Evolutionary conservation across 2,329 filamentous ascomycete genomes (phyloP), one percentile per base, ranked within the genome.

Genomic region (Aspergillus piperis): DNA sequence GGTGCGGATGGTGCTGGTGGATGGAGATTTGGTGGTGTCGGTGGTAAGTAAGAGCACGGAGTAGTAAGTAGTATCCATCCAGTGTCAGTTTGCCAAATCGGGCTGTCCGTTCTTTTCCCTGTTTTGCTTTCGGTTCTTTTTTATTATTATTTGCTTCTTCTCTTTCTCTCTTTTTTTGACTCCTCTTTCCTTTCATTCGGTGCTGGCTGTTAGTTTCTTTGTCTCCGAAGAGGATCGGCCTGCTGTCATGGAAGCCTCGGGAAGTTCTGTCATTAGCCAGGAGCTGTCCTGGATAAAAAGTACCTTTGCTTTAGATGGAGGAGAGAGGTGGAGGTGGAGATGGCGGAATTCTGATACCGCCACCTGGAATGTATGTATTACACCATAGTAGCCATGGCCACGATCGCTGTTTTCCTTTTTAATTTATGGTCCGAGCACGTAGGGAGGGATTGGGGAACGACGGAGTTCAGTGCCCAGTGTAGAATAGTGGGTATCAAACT

Each of bases 201-300:
- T 49, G 15, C 25, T 36, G 32, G 11, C 32, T 36, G 32, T 36
- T 36, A 36, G 32, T 54, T 41, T 54, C 36, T 54, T 54, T 54
- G 52, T 44, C 23, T 47, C 52, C n/a, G 17, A 42, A 36, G 27
- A 39, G 36, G 52, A 25, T 30, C 39, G 44, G n/a, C 39, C 19
- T 41, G 52, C 52, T 54, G 52, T 54, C 52, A 54, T 44, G 50
- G 25, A 8, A 53, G 38, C 30, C 52, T 54, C 52, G 52, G 52
- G 39, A 54, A 30, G 39, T 44, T 54, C 52, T 44, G 39, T 54
- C 52, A 54, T 41, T 54, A 54, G 52, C 52, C 42, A 54, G 32
- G 25, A 53, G 23, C 38, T 36, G 21, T 15, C 25, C 42, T 32
- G 25, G 38, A 36, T 13, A n/a, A 41, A 54, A 54, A 32, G 52